phyloP scores from a whole-genome alignment of 2,329 filamentous ascomycete species.

The Exophiala calicioides region DNA sequence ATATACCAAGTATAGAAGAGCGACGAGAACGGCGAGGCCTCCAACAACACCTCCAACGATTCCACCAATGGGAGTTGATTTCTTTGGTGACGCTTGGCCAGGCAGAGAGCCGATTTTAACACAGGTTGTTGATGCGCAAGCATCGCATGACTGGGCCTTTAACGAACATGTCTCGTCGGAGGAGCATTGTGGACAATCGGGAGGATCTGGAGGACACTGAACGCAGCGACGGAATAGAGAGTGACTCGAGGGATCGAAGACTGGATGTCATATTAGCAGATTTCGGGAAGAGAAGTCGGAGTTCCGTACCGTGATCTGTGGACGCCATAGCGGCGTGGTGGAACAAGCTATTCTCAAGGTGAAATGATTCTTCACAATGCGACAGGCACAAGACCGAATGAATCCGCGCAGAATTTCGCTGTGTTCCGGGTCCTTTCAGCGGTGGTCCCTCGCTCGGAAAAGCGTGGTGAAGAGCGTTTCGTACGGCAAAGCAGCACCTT shows the following conservation, averaged over 20 bases:
- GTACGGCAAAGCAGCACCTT: no score
- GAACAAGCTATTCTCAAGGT: not conserved
- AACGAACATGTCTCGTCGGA: slow-evolving; percentile 60
- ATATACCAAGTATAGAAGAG: slow-evolving; percentile 79
- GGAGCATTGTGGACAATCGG: slow-evolving; percentile 62
- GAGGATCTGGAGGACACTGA: slow-evolving; percentile 54
- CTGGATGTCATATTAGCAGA: slow-evolving; percentile 6
- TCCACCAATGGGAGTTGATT: slow-evolving; percentile 60
- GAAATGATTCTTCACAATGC: not conserved
- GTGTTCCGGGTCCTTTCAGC: no score
- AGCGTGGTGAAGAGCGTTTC: no score
- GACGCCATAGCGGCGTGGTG: slow-evolving; percentile 11
- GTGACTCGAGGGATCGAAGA: slow-evolving; percentile 35
- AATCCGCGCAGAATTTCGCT: no score
- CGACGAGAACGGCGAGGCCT: slow-evolving; percentile 72
- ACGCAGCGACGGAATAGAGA: slow-evolving; percentile 61
- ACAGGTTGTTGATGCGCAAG: slow-evolving; percentile 62
- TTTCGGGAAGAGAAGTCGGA: not conserved
- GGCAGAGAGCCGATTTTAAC: slow-evolving; percentile 45
- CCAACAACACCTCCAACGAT: slow-evolving; percentile 92
- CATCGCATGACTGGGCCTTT: slow-evolving; percentile 59
- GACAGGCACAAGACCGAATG: not conserved
- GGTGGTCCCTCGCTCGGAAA: no score
- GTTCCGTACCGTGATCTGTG: slow-evolving; percentile 8
- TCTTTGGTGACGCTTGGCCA: slow-evolving; percentile 35